Percentiles rank a stretch among this genome's conserved stretches.
These are phyloP conservation scores for Boletus vermiculosoides DNA, from an alignment of 768 basidiomycete species.

Conservation along the genomic window DNA sequence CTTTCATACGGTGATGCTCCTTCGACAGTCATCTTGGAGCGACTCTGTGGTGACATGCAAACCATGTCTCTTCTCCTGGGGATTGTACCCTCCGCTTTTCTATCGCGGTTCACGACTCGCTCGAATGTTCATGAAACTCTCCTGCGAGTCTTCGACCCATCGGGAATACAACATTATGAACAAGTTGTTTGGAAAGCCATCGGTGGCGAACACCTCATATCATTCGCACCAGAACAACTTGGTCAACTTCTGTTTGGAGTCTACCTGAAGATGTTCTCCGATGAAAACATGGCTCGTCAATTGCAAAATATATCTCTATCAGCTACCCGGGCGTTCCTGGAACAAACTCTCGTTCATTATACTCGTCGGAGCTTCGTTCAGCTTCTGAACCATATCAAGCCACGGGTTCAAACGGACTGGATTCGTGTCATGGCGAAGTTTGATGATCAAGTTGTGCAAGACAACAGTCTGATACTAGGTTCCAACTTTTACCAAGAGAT, in stretches of 20 bases:
- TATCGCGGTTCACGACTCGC: constrained; percentile 30
- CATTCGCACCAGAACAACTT: constrained; percentile 27
- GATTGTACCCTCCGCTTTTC: constrained; percentile 23
- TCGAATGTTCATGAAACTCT: constrained; percentile 28
- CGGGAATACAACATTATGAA: constrained; percentile 19
- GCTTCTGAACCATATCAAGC: constrained; percentile 43
- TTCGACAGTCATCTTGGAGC: constrained; percentile 19
- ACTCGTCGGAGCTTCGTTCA: constrained; percentile 47
- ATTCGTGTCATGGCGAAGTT: constrained; percentile 35
- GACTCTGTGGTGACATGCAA: constrained; percentile 29
- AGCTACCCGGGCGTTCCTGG: neutral
- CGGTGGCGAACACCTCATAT: constrained; percentile 5
- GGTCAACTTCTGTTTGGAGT: constrained; percentile 24
- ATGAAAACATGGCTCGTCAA: constrained; percentile 24
- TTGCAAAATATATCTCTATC: constrained; percentile 8
- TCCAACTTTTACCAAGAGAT: constrained; percentile 47
- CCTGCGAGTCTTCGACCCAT: neutral
- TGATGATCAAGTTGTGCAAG: constrained; percentile 18
- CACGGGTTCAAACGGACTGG: constrained; percentile 43
- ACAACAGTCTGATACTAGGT: constrained; percentile 22
- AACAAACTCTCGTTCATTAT: constrained; percentile 40
- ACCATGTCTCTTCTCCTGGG: constrained; percentile 29
- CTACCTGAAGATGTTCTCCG: constrained; percentile 31
- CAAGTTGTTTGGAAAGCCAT: constrained; percentile 28
- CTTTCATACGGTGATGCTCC: constrained; percentile 13